Base-by-base conservation (phyloP, 1,139 yeast species). In the Yamadazyma triangularis region DNA sequence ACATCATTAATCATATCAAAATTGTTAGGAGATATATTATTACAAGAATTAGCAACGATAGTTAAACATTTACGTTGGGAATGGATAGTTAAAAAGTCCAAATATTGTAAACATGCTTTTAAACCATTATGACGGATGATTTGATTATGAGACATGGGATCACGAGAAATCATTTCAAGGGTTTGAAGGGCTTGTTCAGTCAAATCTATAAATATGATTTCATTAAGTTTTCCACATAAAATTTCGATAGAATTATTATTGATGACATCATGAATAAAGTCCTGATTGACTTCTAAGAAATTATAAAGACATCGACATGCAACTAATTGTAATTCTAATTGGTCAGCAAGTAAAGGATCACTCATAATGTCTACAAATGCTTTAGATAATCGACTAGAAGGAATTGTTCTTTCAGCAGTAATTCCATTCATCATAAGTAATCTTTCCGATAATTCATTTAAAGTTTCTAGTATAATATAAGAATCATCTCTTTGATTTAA, bases 181-280 rank as follows among this genome's bases (percentile, higher is more conserved):
- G 93, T 79, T 44, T 82, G 89, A 26, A 91, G 60, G 0, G 91
- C 89, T 54, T 89, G 96, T 52, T 91, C 98, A 0, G 96, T 94
- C 36, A 91, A 64, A 53, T 91, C 98, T 33, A 91, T 89, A 51
- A 77, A 88, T 35, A 79, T 77, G 13, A 89, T 82, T 44, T 87
- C 95, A 41, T 75, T 53, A 27, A 91, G 58, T 45, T 84, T 84
- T 9, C 68, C 64, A 43, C 85, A 77, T 25, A 91, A 60, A 1
- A 75, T 77, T 25, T 77, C 79, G 9, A 88, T 73, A 1, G 83
- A 84, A 27, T 83, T 79, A 16, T 76, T 76, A 26, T 72, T 68
- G 6, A 86, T 79, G 4, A 88, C 79, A 31, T 71, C 74, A 35
- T 73, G 73, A 9, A 81, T 73, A 29, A 79, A 74, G 29, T 82